These are phyloP conservation scores for Leavenworthia alabamica DNA, from an alignment of 345 rosid genomes.

Conservation along the genomic window DNA sequence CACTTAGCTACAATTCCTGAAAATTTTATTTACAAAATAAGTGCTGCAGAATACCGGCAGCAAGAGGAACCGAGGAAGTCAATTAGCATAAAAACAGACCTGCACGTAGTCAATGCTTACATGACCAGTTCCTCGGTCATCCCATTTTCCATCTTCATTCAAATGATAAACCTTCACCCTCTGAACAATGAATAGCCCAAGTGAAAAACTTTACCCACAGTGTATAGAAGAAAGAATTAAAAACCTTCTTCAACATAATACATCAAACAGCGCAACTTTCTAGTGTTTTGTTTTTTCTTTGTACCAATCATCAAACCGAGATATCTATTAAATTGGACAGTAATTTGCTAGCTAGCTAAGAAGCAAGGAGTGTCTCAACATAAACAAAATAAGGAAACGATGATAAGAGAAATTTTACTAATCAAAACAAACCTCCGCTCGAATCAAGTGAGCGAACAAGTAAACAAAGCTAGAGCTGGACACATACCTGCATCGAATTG, in stretches of 20 bases:
- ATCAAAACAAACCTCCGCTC: slow-evolving; percentile 10
- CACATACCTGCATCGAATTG: slow-evolving; percentile 85
- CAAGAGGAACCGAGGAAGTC: slow-evolving; percentile 10
- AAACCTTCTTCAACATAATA: background rate
- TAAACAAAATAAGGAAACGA: background rate
- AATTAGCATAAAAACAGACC: slow-evolving; percentile 45
- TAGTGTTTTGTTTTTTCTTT: too few species aligned
- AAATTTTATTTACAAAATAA: background rate
- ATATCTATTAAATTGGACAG: background rate
- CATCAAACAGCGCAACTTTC: background rate
- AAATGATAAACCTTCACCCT: slow-evolving; percentile 93
- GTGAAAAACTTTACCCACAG: background rate
- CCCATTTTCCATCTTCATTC: slow-evolving; percentile 95
- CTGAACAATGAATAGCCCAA: slow-evolving; percentile 35
- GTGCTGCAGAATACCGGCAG: slow-evolving; percentile 8
- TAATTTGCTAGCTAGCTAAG: background rate
- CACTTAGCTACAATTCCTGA: slow-evolving; percentile 4
- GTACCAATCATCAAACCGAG: background rate
- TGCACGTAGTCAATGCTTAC: slow-evolving; percentile 81
- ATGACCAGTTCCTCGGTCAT: slow-evolving; percentile 98
- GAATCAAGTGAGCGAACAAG: slow-evolving; percentile 7
- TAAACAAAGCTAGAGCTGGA: slow-evolving; percentile 4
- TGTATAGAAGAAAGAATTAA: background rate
- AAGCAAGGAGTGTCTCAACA: background rate
- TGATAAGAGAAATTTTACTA: background rate